Base-by-base conservation (phyloP, 2,329 filamentous ascomycete genomes). In the Cladosporium sp. region DNA sequence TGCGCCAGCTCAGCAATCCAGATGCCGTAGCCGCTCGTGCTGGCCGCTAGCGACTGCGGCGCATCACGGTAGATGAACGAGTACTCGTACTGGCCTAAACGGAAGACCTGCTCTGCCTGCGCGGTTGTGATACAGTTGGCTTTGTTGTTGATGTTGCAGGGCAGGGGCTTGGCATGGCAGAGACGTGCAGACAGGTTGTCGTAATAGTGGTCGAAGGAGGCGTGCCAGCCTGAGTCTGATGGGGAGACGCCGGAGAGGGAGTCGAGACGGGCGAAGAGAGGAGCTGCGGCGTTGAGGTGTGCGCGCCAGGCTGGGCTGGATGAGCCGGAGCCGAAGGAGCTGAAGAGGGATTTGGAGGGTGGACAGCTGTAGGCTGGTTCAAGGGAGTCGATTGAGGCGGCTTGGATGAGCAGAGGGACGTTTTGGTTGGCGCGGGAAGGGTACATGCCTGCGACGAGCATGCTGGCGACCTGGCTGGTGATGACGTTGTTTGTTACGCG, bases 401-500 rank as follows among this genome's bases (percentile, higher is more conserved):
- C 79, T 68, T 85, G 83, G 62, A 85, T 79, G 6, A 75, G 73
- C 0, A 85, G 76, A 1, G 79, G 74, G 1, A 77, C 68, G 21
- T 74, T 66, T 21, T 69, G 64, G 25, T 70, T 36, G 6, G 71
- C 68, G 11, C 70, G 71, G 16, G 68, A 76, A 0, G 78, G 79
- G 78, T 86, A 90, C 88, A 92, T 92, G 65, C 89, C 91, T 64
- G 84, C 80, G 63, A 92, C 83, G 7, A 94, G 76, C 86, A 92
- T 91, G 64, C 89, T 86, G 13, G 89, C 90, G 18, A 94, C 91
- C 77, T 95, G 90, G 71, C 86, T 90, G 2, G 92, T 95, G 73
- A 96, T 94, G 59, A 88, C 83, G 77, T 95, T 95, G 75, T 91
- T 91, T 0, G 91, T 93, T 13, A 94, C 91, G 62, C 91, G 85